Evolutionary conservation across 1,139 yeast species (phyloP).

Genomic region (Hansenula anomala): DNA sequence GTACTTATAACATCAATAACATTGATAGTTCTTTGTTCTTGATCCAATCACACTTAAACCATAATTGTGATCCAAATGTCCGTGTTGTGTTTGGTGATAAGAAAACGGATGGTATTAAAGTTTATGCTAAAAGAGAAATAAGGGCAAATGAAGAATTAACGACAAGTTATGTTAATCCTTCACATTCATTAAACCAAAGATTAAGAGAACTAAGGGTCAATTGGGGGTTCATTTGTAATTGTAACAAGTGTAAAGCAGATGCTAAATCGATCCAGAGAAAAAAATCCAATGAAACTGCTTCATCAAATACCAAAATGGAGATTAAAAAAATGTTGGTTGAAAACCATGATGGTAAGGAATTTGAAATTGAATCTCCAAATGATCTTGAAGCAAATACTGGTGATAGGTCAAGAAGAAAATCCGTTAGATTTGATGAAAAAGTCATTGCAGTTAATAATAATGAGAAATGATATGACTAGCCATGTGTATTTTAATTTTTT

Average conservation of each 20-base stretch:
- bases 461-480: constrained; percentile 1
- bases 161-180: constrained; percentile 68
- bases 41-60: constrained; percentile 69
- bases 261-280: constrained; percentile 20
- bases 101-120: constrained; percentile 50
- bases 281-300: constrained; percentile 17
- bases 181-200: constrained; percentile 57
- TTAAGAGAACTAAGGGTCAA: constrained; percentile 65
- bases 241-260: constrained; percentile 63
- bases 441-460: constrained; percentile 42
- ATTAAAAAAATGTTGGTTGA: constrained; percentile 43
- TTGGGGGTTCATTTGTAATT: constrained; percentile 79
- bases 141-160: constrained; percentile 62
- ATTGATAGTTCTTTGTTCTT: constrained; percentile 59
- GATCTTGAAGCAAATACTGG: constrained; percentile 12
- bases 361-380: constrained; percentile 44
- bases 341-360: constrained; percentile 36
- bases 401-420: constrained; percentile 53
- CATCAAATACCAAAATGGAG: constrained; percentile 29
- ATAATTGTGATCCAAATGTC: constrained; percentile 70
- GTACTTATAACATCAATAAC: constrained; percentile 71
- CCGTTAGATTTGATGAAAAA: constrained; percentile 68
- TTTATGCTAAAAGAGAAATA: constrained; percentile 55
- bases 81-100: constrained; percentile 46
- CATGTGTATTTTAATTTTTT: too few species aligned